Evolutionary conservation across 345 rosid genomes (phyloP).

Genomic region (Aquilaria yunnanensis): DNA sequence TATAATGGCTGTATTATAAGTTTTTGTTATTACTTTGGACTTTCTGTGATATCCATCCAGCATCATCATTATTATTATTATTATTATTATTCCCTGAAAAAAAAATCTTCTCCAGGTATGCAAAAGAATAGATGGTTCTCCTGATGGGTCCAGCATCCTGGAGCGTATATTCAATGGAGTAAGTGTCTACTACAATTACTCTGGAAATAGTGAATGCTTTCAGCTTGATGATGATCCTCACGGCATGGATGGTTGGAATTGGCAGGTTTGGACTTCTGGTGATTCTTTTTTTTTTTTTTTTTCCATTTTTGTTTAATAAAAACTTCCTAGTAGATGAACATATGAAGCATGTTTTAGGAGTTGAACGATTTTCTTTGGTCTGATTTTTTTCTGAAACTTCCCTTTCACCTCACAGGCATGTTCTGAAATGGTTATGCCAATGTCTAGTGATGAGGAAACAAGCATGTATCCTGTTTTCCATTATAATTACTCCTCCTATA

Average conservation of each 20-base stretch:
- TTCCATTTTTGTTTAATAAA: background rate
- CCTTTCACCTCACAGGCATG: constrained; percentile 50
- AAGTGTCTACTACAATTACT: constrained; percentile 72
- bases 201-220: constrained; percentile 67
- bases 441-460: constrained; percentile 54
- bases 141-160: constrained; percentile 42
- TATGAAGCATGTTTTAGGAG: background rate
- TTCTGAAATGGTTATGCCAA: constrained; percentile 93
- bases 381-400: background rate
- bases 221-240: constrained; percentile 95
- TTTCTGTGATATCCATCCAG: no score
- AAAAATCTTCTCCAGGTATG: constrained; percentile 46
- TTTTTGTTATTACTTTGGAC: no score
- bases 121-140: constrained; percentile 59
- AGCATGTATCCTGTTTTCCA: constrained; percentile 68
- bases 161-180: constrained; percentile 72
- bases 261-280: constrained; percentile 54
- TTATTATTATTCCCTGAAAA: background rate
- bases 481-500: constrained; percentile 56
- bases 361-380: no score
- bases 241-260: constrained; percentile 87
- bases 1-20: no score
- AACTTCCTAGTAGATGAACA: constrained; percentile 1
- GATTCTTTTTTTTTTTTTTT: background rate
- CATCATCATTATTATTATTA: no score